Base-by-base conservation (phyloP, 495 filamentous ascomycete genomes). In the Aspergillus egyptiacus region DNA sequence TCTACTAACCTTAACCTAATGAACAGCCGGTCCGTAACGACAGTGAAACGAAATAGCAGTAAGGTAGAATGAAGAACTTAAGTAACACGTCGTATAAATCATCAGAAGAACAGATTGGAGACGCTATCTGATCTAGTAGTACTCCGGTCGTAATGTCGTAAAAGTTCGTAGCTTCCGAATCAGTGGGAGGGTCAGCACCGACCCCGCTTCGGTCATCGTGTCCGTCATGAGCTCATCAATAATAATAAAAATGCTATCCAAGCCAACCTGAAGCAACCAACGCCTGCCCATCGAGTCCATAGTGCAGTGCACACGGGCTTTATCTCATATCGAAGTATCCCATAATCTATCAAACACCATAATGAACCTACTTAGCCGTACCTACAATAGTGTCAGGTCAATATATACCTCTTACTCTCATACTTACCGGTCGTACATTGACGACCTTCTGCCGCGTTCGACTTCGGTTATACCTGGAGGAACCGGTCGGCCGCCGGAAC, bases 401-500 rank as follows among this genome's bases (percentile, higher is more conserved):
- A 13, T 14, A 22, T 24, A 24, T 24, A 46, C 28, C 38, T 15
- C 28, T 15, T 9, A 5, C 14, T 41, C 2, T 41, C 4, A 34
- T 34, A 34, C 23, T 46, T 23, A 55, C 22, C 52, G 52, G 18
- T 55, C 52, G 24, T 55, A 55, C 52, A 55, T 55, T 2, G 50
- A 35, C 22, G 52, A 28, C 10, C 46, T 45, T 38, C 52, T 39
- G 33, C 27, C 22, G 30, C 50, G 50, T 36, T 55, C 52, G 20
- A 43, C 48, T 33, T 55, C 52, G 2, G 45, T 20, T n/a, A 55
- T 41, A 28, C 46, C 46, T 14, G 36, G 25, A 9, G 32, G 51
- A 18, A 45, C 27, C 2, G 44, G 44, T 18, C 51, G 31, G 5
- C 33, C 25, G 24, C 15, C 34, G 17, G 24, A 18, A 10, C 37